phyloP scores from a whole-genome alignment of 2,329 filamentous ascomycete genomes.

The Neophaeococcomyces aloes region DNA sequence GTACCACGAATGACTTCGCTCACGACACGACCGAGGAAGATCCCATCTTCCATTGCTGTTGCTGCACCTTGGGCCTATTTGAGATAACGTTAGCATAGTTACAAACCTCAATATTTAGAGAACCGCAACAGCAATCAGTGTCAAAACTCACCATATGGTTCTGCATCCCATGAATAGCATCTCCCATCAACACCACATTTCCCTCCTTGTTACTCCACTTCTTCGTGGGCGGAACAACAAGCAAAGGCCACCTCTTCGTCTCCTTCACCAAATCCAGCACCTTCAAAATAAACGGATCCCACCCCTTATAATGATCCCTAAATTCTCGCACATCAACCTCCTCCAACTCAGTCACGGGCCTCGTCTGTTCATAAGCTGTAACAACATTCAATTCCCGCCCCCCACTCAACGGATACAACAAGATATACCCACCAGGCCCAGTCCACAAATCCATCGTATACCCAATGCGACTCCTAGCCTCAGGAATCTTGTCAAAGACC shows the following conservation, averaged over 20 bases:
- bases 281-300: slow-evolving; percentile 35
- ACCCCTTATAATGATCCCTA: slow-evolving; percentile 33
- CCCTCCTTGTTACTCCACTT: slow-evolving; percentile 33
- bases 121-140: no score
- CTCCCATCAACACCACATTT: slow-evolving; percentile 36
- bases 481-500: slow-evolving; percentile 23
- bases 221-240: slow-evolving; percentile 34
- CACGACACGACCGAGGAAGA: slow-evolving; percentile 31
- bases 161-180: no score
- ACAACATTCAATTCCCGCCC: slow-evolving; percentile 19
- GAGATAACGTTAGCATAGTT: neutral
- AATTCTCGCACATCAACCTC: slow-evolving; percentile 36
- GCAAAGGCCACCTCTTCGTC: slow-evolving; percentile 32
- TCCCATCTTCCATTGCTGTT: slow-evolving; percentile 37
- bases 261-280: slow-evolving; percentile 33
- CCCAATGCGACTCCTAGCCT: slow-evolving; percentile 13
- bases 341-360: slow-evolving; percentile 19
- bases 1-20: slow-evolving; percentile 27
- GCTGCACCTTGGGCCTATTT: slow-evolving; percentile 32
- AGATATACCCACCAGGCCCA: slow-evolving; percentile 18
- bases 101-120: no score
- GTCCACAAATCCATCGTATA: slow-evolving; percentile 17
- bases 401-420: slow-evolving; percentile 17
- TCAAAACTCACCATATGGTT: no score
- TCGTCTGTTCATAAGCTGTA: slow-evolving; percentile 14